Evolutionary conservation across 2,329 filamentous ascomycete genomes (phyloP).

Genomic region (Teratosphaeria zuluensis): DNA sequence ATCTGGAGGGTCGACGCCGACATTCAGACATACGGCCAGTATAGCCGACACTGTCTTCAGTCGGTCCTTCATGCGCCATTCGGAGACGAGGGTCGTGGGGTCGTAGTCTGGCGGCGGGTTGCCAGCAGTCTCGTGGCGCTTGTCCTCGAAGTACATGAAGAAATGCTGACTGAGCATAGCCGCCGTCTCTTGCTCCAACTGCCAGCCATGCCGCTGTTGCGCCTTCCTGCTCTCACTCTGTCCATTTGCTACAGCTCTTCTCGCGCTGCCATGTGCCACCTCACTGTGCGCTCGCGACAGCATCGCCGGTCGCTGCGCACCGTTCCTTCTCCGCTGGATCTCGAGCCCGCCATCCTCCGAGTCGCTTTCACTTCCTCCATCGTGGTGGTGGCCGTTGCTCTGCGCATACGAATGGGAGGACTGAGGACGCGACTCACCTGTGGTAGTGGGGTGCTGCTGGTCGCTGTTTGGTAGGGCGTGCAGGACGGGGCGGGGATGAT

Average conservation of each 20-base stretch:
- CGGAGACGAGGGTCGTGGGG: constrained; percentile 49
- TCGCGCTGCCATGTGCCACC: background rate
- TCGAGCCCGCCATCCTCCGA: constrained; percentile 25
- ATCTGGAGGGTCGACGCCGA: constrained; percentile 93
- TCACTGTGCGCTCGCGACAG: constrained; percentile 2
- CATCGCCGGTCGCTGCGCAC: constrained; percentile 1
- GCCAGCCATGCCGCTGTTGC: constrained; percentile 72
- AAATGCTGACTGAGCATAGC: constrained; percentile 68
- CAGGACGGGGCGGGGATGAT: background rate
- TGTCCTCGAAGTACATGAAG: constrained; percentile 99
- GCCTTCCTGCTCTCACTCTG: constrained; percentile 8
- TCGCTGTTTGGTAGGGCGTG: background rate
- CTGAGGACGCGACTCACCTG: background rate
- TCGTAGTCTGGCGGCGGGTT: constrained; percentile 56
- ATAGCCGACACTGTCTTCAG: constrained; percentile 95
- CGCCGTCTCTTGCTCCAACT: constrained; percentile 84
- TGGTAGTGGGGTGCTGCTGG: background rate
- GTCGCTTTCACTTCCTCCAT: background rate
- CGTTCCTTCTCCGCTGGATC: constrained; percentile 55
- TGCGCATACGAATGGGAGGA: background rate
- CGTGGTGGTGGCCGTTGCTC: background rate
- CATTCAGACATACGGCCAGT: constrained; percentile 88
- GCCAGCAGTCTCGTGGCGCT: constrained; percentile 89
- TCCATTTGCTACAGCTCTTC: constrained; percentile 2
- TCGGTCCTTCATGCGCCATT: constrained; percentile 95